Percentiles rank a stretch among this genome's conserved stretches.
Conservation (phyloP, 345 rosid species). For the Acer negundo region DNA sequence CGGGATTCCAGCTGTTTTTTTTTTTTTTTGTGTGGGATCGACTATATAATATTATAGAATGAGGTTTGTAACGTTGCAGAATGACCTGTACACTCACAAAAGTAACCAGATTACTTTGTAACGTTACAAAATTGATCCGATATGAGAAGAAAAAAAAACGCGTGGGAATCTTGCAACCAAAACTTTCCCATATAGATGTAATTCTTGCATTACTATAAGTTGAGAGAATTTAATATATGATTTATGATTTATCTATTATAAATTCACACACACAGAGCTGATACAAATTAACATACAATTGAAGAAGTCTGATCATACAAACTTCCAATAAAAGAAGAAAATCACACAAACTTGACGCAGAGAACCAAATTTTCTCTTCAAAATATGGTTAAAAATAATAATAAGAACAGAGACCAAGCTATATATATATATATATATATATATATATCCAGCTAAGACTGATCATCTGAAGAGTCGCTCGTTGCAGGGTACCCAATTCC, state of each 20-base stretch:
- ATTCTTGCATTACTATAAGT: not conserved
- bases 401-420: not conserved
- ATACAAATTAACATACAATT: no score
- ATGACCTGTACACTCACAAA: no score
- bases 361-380: not conserved
- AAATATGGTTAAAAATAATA: not conserved
- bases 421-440: no score
- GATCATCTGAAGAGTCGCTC: not conserved
- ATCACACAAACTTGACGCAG: not conserved
- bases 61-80: no score
- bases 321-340: not conserved
- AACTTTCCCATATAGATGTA: no score
- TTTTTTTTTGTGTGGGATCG: no score
- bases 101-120: no score
- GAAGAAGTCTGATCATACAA: not conserved
- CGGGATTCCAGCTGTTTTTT: no score
- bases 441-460: conserved; percentile 9
- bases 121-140: no score
- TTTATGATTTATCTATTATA: not conserved
- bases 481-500: conserved; percentile 79
- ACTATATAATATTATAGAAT: no score
- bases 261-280: not conserved
- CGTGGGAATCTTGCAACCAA: no score
- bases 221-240: not conserved
- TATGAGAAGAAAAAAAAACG: no score